phyloP scores from a whole-genome alignment of 2,329 filamentous ascomycete species.

The Lasiodiplodia sp. region DNA sequence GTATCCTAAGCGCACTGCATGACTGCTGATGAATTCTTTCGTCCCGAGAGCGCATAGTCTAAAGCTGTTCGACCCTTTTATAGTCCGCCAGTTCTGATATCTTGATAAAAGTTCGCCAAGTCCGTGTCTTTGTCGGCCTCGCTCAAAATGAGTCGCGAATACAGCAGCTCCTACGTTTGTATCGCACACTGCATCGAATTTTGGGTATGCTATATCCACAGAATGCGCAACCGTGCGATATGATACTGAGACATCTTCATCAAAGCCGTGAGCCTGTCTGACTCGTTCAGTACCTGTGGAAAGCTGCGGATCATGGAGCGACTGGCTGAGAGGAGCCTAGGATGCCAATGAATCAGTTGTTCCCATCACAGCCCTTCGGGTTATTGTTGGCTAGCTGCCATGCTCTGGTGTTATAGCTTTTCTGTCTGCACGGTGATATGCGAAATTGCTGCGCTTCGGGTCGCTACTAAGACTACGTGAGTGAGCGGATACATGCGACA shows the following conservation, averaged over 20 bases:
- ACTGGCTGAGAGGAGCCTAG: not conserved
- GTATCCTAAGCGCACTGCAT: too few relatives aligned
- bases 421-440: not conserved
- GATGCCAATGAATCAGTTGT: not conserved
- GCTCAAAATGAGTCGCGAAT: too few relatives aligned
- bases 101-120: too few relatives aligned
- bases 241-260: not conserved
- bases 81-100: too few relatives aligned
- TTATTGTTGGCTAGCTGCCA: not conserved
- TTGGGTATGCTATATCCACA: too few relatives aligned
- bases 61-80: too few relatives aligned
- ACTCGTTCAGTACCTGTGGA: not conserved
- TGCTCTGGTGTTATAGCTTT: not conserved
- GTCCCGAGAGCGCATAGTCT: too few relatives aligned
- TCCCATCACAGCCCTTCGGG: not conserved
- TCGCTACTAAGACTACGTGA: not conserved
- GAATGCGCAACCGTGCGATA: too few relatives aligned
- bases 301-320: not conserved
- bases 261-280: not conserved
- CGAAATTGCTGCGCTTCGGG: not conserved
- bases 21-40: too few relatives aligned
- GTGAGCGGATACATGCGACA: not conserved
- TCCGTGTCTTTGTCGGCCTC: too few relatives aligned
- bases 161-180: too few relatives aligned
- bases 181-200: too few relatives aligned